Evolutionary conservation across 768 basidiomycete genomes (phyloP).

Genomic region (Podaxis sp.): DNA sequence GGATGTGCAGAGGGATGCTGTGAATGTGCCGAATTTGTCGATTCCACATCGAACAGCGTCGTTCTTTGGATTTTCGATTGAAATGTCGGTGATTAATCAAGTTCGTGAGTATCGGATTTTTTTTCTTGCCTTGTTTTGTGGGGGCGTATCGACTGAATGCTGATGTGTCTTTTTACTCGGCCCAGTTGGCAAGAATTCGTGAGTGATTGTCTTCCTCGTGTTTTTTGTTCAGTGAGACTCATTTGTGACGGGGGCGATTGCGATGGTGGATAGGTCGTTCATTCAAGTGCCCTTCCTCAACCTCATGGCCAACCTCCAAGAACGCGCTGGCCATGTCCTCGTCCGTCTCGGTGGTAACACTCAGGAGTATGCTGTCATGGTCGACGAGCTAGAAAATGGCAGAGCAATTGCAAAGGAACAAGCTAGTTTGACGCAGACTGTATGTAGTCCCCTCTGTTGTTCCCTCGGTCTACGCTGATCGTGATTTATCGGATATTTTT

Average conservation of each 20-base stretch:
- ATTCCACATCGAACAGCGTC: slow-evolving; percentile 45
- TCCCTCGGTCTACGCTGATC: not conserved
- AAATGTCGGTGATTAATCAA: slow-evolving; percentile 70
- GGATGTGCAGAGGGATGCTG: slow-evolving; percentile 36
- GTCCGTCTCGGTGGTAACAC: slow-evolving; percentile 80
- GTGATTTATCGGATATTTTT: not conserved
- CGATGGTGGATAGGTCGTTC: slow-evolving; percentile 35
- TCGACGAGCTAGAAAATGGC: slow-evolving; percentile 45
- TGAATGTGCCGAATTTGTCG: slow-evolving; percentile 33
- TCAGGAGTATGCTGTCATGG: slow-evolving; percentile 63
- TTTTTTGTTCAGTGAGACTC: not conserved
- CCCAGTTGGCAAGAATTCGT: slow-evolving; percentile 56
- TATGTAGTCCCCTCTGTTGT: slow-evolving; percentile 12
- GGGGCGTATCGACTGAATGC: not conserved
- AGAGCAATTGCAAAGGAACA: slow-evolving; percentile 28
- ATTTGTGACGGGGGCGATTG: too few relatives aligned
- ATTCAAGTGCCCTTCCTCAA: slow-evolving; percentile 69
- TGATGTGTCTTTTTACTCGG: not conserved
- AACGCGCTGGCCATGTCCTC: slow-evolving; percentile 59
- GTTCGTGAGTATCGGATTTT: slow-evolving; percentile 45
- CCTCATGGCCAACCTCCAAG: slow-evolving; percentile 65
- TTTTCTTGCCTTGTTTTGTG: not conserved
- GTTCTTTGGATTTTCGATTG: slow-evolving; percentile 75
- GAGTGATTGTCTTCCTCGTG: slow-evolving; percentile 18
- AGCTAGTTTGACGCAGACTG: slow-evolving; percentile 23